Evolutionary conservation across 2,329 filamentous ascomycete species (phyloP).

Genomic region (Curvularia spicifera): DNA sequence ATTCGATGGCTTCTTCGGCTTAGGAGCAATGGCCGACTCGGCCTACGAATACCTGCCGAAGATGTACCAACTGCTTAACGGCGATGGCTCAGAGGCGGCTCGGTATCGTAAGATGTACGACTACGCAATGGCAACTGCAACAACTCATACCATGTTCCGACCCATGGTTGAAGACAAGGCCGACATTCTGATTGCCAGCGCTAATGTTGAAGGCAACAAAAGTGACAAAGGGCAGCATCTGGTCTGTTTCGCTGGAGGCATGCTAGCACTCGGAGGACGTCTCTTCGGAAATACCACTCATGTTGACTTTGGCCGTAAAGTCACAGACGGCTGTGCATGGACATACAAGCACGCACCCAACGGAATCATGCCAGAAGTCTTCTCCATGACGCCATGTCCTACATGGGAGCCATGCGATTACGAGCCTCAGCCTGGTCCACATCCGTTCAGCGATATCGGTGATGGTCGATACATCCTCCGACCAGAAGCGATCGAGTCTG

Average conservation of each 20-base stretch:
- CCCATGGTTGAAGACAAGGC: constrained; percentile 56
- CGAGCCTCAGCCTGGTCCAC: constrained; percentile 46
- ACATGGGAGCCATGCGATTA: constrained; percentile 49
- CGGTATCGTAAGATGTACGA: constrained; percentile 64
- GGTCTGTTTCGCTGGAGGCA: constrained; percentile 66
- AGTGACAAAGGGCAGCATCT: constrained; percentile 62
- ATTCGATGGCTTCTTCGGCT: constrained; percentile 42
- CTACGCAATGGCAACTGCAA: constrained; percentile 51
- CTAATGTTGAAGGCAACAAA: constrained; percentile 33
- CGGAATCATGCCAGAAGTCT: constrained; percentile 65
- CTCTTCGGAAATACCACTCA: constrained; percentile 61
- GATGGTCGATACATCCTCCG: constrained; percentile 56
- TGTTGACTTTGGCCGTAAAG: constrained; percentile 61
- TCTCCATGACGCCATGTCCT: constrained; percentile 47
- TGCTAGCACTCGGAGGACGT: constrained; percentile 65
- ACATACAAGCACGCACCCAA: constrained; percentile 62
- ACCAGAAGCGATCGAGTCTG: constrained; percentile 65
- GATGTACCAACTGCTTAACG: constrained; percentile 55
- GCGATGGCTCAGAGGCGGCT: constrained; percentile 53
- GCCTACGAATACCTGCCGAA: constrained; percentile 54
- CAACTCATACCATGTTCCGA: constrained; percentile 56
- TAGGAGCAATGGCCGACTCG: constrained; percentile 47
- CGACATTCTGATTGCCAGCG: constrained; percentile 49
- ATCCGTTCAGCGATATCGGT: constrained; percentile 45
- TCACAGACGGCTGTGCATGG: constrained; percentile 68